These are phyloP conservation scores for Raddia guianensis DNA, from an alignment of 176 grass and related monocot species.

Conservation along the genomic window DNA sequence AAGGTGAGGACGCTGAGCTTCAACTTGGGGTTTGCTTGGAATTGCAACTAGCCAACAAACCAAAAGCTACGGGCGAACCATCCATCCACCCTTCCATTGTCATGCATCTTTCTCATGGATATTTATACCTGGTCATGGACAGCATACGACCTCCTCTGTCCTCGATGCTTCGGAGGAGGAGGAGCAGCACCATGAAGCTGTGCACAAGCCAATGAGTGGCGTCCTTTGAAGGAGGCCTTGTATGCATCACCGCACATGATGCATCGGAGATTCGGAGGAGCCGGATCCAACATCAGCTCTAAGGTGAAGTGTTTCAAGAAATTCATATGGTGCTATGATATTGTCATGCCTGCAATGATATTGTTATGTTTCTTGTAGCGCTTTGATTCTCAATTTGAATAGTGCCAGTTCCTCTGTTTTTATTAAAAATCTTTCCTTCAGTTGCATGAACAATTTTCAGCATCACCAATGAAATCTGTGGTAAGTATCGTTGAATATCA, in stretches of 20 bases:
- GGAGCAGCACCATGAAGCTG: slow-evolving; percentile 7
- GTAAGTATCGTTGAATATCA: background rate
- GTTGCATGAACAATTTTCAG: background rate
- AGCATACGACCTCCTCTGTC: slow-evolving; percentile 20
- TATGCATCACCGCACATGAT: background rate
- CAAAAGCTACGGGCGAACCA: slow-evolving; percentile 57
- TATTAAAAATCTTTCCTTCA: background rate
- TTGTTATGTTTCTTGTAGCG: background rate
- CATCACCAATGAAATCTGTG: background rate
- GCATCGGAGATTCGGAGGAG: background rate
- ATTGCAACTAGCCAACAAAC: slow-evolving; percentile 61
- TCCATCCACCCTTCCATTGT: slow-evolving; percentile 30
- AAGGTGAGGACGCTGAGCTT: slow-evolving; percentile 44
- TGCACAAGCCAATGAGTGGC: background rate
- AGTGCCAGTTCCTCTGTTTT: background rate
- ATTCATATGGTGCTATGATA: background rate
- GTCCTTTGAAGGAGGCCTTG: background rate
- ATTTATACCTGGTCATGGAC: slow-evolving; percentile 39
- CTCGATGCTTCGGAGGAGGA: background rate
- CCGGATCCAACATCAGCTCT: background rate
- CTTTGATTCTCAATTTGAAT: background rate
- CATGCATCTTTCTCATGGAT: slow-evolving; percentile 34
- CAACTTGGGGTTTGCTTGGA: slow-evolving; percentile 48
- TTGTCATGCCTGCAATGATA: background rate
- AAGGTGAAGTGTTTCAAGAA: slow-evolving; percentile 39